Base-by-base conservation (phyloP, 805 yeast species). In the Lipomyces starkeyi region DNA sequence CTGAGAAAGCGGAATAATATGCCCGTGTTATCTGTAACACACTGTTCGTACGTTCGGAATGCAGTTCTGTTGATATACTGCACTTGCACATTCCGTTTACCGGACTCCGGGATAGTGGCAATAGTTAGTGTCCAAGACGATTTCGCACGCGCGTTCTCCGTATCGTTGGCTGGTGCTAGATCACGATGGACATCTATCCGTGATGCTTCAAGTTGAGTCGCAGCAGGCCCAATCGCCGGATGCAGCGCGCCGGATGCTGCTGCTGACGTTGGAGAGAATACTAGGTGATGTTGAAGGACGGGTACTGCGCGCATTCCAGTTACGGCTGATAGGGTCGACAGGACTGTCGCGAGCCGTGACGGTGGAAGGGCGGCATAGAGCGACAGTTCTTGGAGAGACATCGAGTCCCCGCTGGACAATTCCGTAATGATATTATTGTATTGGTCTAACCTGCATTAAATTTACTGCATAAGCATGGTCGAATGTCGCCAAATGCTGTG, bases 41-140 rank as follows among this genome's bases (percentile, higher is more conserved):
- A 2, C 11, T 54, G 61, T 14, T 59, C 62, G 32, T 17, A 54
- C 1, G 29, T 47, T 20, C 54, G 20, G 35, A 68, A 52, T 37
- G 32, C 43, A 4, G 71, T 58, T 27, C 35, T 58, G 20, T 64
- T 34, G 35, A 68, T 43, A n/a, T 60, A 29, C 59, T 68, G 71
- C 13, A 65, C 69, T 27, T 62, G 67, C 22, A 68, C 71, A 13
- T 64, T 53, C 37, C 78, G 74, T 25, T 76, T 75, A 34, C 81
- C 81, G 0, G 82, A 78, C 68, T 80, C 83, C 2, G 83, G 83
- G 56, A 79, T 74, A 63, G 79, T 80, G 22, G 70, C 67, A 35
- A 78, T 69, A 25, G 74, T 73, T 53, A 80, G 61, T 6, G 71
- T 65, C 80, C 80, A 78, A 8, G 68, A 57, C 25, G 69, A 59